Evolutionary conservation across 2,329 filamentous ascomycete species (phyloP), one percentile per base, ranked within the genome.

Genomic region (Trichoderma simmonsii): DNA sequence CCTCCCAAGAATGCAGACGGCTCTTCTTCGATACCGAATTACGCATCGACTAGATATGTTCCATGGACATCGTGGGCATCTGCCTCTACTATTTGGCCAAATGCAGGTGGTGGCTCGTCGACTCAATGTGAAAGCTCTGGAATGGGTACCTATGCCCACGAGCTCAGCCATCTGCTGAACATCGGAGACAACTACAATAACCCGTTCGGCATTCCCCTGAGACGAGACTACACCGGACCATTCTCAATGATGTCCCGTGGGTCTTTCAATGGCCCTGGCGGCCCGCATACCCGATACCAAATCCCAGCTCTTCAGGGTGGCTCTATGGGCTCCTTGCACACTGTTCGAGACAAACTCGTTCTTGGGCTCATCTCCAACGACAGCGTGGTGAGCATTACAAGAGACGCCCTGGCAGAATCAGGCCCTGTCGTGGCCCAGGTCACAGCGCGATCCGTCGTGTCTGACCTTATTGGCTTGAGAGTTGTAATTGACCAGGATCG

Each of bases 141-240:
- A 7, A 85, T 86, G 84, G 83, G 81, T 0, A 86, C 84, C 0
- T 88, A 85, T 73, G 86, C 86, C 1, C 86, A 88, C 75, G 86
- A 88, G 73, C 78, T 88, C 4, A 84, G 81, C 28, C 86, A 88
- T 76, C 76, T 88, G 48, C 81, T 88, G 1, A 82, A 83, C 15
- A 87, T 87, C 26, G 83, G 84, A 9, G 86, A 88, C 75, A 88
- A 88, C 75, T 87, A 88, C 75, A 87, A 87, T 74, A 88, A 88
- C 69, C 86, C 86, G 0, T 87, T 84, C 74, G 80, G 83, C 3
- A 74, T 78, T 1, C 85, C 85, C 1, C 76, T 82, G 56, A 81
- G 84, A 3, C 83, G 86, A 26, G 78, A 83, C 0, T 87, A 85
- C 75, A 86, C 85, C 0, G 86, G 86, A 0, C 85, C 86, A 0